phyloP scores from a whole-genome alignment of 768 basidiomycete species.

The Phlebiopsis flavidoalba region DNA sequence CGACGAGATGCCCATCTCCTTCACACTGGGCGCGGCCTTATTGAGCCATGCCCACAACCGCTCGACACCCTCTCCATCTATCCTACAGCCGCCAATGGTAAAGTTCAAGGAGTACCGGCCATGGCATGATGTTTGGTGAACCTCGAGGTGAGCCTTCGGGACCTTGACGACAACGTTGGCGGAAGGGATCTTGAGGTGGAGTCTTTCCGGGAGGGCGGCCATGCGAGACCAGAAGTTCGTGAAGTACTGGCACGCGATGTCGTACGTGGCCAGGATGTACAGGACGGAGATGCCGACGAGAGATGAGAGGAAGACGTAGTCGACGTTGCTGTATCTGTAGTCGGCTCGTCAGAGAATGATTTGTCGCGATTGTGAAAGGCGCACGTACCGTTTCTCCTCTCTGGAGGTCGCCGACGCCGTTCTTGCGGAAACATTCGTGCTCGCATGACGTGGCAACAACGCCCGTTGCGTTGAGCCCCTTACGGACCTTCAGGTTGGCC shows the following conservation, averaged over 20 bases:
- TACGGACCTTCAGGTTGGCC: neutral
- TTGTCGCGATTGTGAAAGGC: no score
- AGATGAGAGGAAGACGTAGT: neutral
- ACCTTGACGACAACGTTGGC: neutral
- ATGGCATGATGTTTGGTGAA: neutral
- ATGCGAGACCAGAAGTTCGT: neutral
- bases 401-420: neutral
- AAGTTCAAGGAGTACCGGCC: constrained; percentile 17
- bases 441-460: neutral
- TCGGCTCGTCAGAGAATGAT: neutral
- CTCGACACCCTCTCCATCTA: constrained; percentile 21
- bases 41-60: constrained; percentile 15
- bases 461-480: neutral
- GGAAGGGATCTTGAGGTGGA: neutral
- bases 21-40: no score
- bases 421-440: neutral
- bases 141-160: neutral
- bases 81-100: constrained; percentile 14
- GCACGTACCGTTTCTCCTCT: neutral
- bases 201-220: neutral
- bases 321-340: neutral
- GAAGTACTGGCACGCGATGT: constrained; percentile 1
- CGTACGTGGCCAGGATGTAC: neutral
- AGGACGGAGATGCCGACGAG: neutral
- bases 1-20: constrained; percentile 15